Evolutionary conservation across 2,329 filamentous ascomycete genomes (phyloP), one percentile per base, ranked within the genome.

Genomic region (Fusarium dlaminii): DNA sequence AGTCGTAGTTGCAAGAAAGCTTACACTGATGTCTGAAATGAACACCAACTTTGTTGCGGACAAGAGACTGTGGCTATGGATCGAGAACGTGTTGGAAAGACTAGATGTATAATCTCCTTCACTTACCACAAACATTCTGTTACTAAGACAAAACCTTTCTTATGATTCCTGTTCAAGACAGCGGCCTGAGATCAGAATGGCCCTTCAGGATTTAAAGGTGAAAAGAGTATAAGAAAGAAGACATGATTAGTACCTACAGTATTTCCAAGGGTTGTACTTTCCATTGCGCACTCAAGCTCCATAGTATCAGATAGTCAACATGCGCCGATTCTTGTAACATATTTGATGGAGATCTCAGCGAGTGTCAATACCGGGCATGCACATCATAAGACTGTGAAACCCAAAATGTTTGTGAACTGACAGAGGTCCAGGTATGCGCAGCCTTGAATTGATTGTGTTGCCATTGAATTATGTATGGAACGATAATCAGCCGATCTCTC

Each of bases 151-250:
- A 8, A 18, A 13, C 13, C 27, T n/a, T 10, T 32, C 20, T 30
- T 13, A 22, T n/a, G 29, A 12, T 18, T n/a, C 8, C 11, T 18
- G 5, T 45, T 6, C 12, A 32, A n/a, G 11, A 18, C 10, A 32
- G 14, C 29, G 22, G 1, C 7, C 5, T n/a, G 46, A 1, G 22
- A 17, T 14, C 4, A 30, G 5, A 6, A 9, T 12, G 22, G 14
- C 20, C 3, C 6, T 4, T 1, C 3, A 17, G 46, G 20, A 14
- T 30, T 49, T 17, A 18, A 17, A 7, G 3, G 22, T 8, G 27
- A 46, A 2, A 30, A 49, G 3, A 7, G 11, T 17, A 18, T 17
- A 15, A 18, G 18, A 11, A 9, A 13, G 18, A 39, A 17, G 37
- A 39, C 12, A 39, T 13, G 12, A 39, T 13, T 8, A 13, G 12